Base-by-base conservation (phyloP, 192 early-diverging fungal species). In the Linnemannia hyalina region DNA sequence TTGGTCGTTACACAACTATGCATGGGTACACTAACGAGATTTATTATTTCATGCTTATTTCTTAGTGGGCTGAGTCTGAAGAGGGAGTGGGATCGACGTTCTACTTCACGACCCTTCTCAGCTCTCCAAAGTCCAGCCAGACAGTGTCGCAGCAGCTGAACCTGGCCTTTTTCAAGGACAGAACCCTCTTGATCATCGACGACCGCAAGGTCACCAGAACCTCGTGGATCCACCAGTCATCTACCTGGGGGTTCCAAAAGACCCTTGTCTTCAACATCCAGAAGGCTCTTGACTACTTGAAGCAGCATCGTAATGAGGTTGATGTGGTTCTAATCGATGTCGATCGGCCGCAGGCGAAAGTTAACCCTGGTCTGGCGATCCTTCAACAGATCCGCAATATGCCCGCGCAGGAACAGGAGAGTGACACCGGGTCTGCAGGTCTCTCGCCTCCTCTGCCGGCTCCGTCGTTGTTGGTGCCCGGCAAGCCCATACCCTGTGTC, bases 221-320 rank as follows among this genome's bases (percentile, higher is more conserved):
- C 35, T 78, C 77, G 2, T 78, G 77, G 77, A 47, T 57, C 13
- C 54, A 78, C 52, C 77, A 78, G 49, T 78, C 77, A 2, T 78
- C 77, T 10, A 72, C 77, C 23, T 78, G 77, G 77, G 77, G 77
- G 13, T 78, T 78, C 77, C 42, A 78, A 44, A 78, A 78, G 69
- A 71, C 77, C 1, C 20, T 78, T 22, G 68, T 70, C 16, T 29
- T 78, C 68, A 71, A 52, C 35, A 47, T 78, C 10, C 77, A 78
- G 35, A 78, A 78, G 77, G 77, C 46, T 7, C 23, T 78, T 32
- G 77, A 78, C 18, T 78, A 71, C 46, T 41, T 78, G 11, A 69
- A 32, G 44, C 65, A 78, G 23, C 70, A 78, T 68, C 68, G 35
- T 23, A 71, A 72, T 52, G 23, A 15, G 2, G 23, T 72, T 2